phyloP scores from a whole-genome alignment of 345 rosid genomes.

The Boechera stricta region DNA sequence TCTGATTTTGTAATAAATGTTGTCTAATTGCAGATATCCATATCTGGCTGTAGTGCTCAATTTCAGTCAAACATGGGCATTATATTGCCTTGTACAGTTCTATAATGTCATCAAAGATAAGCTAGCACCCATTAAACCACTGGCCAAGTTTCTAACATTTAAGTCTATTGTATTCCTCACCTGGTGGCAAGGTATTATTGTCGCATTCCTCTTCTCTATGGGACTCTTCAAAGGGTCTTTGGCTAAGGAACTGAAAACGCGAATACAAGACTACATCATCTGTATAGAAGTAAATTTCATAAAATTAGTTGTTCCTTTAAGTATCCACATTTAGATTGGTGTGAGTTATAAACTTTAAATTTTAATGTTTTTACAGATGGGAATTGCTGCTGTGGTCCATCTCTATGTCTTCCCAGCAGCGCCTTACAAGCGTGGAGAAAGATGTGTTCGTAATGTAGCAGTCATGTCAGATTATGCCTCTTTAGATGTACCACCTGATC shows the following conservation, averaged over 20 bases:
- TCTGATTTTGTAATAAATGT: conserved; percentile 20
- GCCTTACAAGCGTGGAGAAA: conserved; percentile 97
- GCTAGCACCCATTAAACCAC: conserved; percentile 86
- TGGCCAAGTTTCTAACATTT: conserved; percentile 94
- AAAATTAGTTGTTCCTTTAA: not conserved
- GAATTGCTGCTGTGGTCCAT: conserved; percentile 93
- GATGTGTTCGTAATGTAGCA: conserved; percentile 98
- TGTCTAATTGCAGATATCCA: conserved; percentile 72
- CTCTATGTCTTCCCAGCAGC: conserved; percentile 91
- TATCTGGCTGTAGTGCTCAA: conserved; percentile 95
- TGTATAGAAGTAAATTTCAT: conserved; percentile 74
- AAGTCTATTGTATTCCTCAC: conserved; percentile 98
- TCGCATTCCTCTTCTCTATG: conserved; percentile 90
- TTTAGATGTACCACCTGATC: conserved; percentile 85
- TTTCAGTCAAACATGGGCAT: conserved; percentile 98
- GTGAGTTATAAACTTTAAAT: not conserved
- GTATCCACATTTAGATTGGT: not conserved
- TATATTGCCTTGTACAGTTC: conserved; percentile 97
- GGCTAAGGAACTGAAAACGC: conserved; percentile 89
- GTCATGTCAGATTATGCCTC: conserved; percentile 96
- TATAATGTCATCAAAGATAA: conserved; percentile 86
- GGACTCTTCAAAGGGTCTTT: conserved; percentile 85
- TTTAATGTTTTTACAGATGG: conserved; percentile 69
- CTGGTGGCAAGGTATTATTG: conserved; percentile 98
- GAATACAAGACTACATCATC: conserved; percentile 95